These are phyloP conservation scores for Peltaster fructicola DNA, from an alignment of 2,329 filamentous ascomycete genomes.

Conservation along the genomic window DNA sequence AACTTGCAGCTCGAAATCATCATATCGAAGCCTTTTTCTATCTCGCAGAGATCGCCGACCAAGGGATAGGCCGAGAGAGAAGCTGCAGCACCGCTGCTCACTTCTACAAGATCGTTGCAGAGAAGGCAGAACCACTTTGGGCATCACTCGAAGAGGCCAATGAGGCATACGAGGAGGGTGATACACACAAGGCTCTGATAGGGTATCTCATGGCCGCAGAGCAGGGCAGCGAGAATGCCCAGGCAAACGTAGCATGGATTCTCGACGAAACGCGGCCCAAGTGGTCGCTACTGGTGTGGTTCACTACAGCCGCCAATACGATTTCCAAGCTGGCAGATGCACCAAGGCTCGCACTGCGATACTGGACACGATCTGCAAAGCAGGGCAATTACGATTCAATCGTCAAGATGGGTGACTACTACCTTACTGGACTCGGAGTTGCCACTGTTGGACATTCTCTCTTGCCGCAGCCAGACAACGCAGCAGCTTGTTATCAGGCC, in stretches of 20 bases:
- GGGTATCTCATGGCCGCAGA: slow-evolving; percentile 77
- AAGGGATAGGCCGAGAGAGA: slow-evolving; percentile 63
- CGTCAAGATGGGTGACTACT: slow-evolving; percentile 98
- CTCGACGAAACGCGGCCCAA: slow-evolving; percentile 46
- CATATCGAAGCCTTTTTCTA: slow-evolving; percentile 87
- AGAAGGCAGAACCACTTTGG: slow-evolving; percentile 75
- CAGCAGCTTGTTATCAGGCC: slow-evolving; percentile 79
- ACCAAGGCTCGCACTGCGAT: slow-evolving; percentile 60
- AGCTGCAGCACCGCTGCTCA: slow-evolving; percentile 59
- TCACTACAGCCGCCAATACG: slow-evolving; percentile 32
- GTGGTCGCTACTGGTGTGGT: slow-evolving; percentile 28
- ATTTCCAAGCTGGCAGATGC: slow-evolving; percentile 26
- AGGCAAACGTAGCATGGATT: slow-evolving; percentile 78
- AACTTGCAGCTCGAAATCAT: slow-evolving; percentile 63
- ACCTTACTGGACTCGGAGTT: slow-evolving; percentile 61
- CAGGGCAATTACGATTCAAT: slow-evolving; percentile 86
- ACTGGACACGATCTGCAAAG: slow-evolving; percentile 88
- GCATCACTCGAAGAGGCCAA: slow-evolving; percentile 75
- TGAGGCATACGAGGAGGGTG: slow-evolving; percentile 59
- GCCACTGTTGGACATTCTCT: too few species aligned
- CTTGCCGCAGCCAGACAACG: slow-evolving; percentile 55
- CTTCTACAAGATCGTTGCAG: slow-evolving; percentile 77
- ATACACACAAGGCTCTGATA: slow-evolving; percentile 63
- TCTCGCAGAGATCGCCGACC: slow-evolving; percentile 68
- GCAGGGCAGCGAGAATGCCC: slow-evolving; percentile 76